Percentiles rank a stretch among this genome's conserved stretches.
Evolutionary conservation across 1,284 basidiomycete species (phyloP).

Genomic region (Heimioporus retisporus): DNA sequence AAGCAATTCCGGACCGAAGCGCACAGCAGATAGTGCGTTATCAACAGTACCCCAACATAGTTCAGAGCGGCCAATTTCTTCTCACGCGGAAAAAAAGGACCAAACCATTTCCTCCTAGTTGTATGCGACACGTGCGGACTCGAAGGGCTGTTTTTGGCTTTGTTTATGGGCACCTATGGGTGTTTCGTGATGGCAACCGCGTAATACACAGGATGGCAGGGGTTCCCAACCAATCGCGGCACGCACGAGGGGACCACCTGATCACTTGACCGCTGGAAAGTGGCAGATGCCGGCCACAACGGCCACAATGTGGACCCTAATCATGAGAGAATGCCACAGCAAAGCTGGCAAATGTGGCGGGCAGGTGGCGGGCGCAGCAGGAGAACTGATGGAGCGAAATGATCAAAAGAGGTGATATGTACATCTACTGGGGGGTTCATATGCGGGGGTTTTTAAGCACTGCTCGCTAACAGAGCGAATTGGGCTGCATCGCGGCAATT

Average conservation of each 20-base stretch:
- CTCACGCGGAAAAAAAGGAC: background rate
- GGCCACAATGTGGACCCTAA: background rate
- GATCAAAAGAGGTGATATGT: too few relatives aligned
- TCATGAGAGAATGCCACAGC: constrained; percentile 6
- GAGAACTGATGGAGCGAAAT: too few relatives aligned
- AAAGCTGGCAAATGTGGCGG: background rate
- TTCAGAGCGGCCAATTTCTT: background rate
- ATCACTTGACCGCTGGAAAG: background rate
- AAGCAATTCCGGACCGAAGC: background rate
- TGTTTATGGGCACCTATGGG: too few relatives aligned
- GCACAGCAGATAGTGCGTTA: background rate
- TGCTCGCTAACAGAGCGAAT: too few relatives aligned
- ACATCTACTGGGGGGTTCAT: too few relatives aligned
- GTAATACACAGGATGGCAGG: too few relatives aligned
- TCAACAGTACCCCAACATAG: background rate
- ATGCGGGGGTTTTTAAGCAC: too few relatives aligned
- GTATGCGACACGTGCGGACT: background rate
- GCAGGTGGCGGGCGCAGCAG: background rate
- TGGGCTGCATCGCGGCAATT: too few relatives aligned
- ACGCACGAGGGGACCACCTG: background rate
- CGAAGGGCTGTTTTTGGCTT: background rate
- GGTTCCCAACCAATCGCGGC: background rate
- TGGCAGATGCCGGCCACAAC: background rate
- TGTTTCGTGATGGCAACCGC: too few relatives aligned
- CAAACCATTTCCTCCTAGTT: background rate